Conservation (phyloP, 139 green algal genomes). For the Nannochloris sp. region DNA sequence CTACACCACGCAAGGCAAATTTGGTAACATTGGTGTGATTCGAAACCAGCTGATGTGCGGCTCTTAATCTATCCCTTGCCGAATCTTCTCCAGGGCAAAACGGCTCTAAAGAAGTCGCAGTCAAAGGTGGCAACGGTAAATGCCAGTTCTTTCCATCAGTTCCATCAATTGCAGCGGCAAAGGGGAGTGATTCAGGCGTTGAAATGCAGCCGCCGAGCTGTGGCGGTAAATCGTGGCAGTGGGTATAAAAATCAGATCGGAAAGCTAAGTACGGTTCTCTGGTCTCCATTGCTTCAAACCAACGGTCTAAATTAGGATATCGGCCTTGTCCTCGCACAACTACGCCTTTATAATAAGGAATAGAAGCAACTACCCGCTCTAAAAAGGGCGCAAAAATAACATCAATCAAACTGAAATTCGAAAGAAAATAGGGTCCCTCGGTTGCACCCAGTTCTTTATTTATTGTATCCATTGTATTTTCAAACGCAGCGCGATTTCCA, state of each 20-base stretch:
- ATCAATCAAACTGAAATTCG: conserved; percentile 69
- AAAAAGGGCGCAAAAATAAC: conserved; percentile 84
- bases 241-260: conserved; percentile 86
- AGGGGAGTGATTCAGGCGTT: conserved; percentile 31
- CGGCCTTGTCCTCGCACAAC: conserved; percentile 42
- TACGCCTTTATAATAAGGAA: conserved; percentile 93
- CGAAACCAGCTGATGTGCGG: conserved; percentile 50
- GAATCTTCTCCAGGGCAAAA: conserved; percentile 56
- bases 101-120: conserved; percentile 44
- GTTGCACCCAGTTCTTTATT: conserved; percentile 32
- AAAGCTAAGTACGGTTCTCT: conserved; percentile 71
- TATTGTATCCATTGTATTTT: conserved; percentile 53
- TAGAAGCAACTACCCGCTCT: conserved; percentile 74
- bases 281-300: conserved; percentile 92
- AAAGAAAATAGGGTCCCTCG: conserved; percentile 81
- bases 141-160: conserved; percentile 58
- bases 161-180: conserved; percentile 67
- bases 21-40: conserved; percentile 67
- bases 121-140: conserved; percentile 69
- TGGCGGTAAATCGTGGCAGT: conserved; percentile 87
- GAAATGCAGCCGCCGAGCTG: conserved; percentile 79
- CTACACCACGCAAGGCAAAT: conserved; percentile 73
- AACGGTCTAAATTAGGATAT: conserved; percentile 49
- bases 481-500: conserved; percentile 36
- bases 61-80: conserved; percentile 44